phyloP scores from a whole-genome alignment of 169 alveolate genomes.

The Amoebophrya sp. region DNA sequence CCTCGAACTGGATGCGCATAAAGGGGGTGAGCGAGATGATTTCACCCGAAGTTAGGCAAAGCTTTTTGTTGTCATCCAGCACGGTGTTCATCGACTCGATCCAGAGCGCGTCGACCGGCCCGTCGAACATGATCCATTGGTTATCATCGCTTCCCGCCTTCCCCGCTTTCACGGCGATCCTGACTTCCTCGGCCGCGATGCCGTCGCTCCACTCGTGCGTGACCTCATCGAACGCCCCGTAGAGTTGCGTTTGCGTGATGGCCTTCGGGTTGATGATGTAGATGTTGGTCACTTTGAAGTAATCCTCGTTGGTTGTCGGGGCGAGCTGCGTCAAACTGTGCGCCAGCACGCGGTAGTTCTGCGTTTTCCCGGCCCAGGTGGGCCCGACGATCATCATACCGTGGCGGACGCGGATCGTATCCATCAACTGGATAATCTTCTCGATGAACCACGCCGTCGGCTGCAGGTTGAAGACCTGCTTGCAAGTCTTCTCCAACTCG shows the following conservation, averaged over 20 bases:
- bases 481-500: slow-evolving; percentile 56
- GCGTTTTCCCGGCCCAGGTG: slow-evolving; percentile 88
- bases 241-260: slow-evolving; percentile 75
- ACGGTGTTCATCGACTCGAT: slow-evolving; percentile 89
- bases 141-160: slow-evolving; percentile 38
- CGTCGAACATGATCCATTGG: slow-evolving; percentile 78
- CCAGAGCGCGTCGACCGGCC: slow-evolving; percentile 93
- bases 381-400: slow-evolving; percentile 93
- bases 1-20: slow-evolving; percentile 79
- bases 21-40: slow-evolving; percentile 83
- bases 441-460: slow-evolving; percentile 68
- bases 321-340: slow-evolving; percentile 49
- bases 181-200: slow-evolving; percentile 62
- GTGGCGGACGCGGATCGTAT: slow-evolving; percentile 88
- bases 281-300: slow-evolving; percentile 41
- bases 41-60: slow-evolving; percentile 85
- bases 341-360: slow-evolving; percentile 64
- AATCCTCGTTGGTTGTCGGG: slow-evolving; percentile 35
- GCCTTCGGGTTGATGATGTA: slow-evolving; percentile 75
- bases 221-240: slow-evolving; percentile 70
- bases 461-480: slow-evolving; percentile 61
- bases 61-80: slow-evolving; percentile 89
- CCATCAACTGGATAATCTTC: slow-evolving; percentile 81
- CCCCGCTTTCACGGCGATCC: slow-evolving; percentile 55
- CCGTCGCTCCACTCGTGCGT: slow-evolving; percentile 85